Conservation (phyloP, 495 filamentous ascomycete genomes). For the Ramalina intermedia region DNA sequence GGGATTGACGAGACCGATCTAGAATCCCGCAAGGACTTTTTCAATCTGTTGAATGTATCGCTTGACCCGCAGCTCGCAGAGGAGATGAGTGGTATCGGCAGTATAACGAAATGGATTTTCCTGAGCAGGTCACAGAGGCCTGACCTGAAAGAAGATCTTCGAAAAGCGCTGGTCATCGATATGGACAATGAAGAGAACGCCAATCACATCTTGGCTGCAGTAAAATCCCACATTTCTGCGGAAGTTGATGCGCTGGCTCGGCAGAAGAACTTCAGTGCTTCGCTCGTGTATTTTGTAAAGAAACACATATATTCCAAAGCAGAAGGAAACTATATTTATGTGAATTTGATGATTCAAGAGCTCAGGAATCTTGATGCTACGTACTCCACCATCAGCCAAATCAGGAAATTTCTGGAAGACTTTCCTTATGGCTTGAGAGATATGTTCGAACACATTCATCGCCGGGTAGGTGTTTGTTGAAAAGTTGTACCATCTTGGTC, state of each 20-base stretch:
- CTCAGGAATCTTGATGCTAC: slow-evolving; percentile 8
- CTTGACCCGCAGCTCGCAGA: background rate
- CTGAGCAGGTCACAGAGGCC: slow-evolving; percentile 9
- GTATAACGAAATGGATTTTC: slow-evolving; percentile 7
- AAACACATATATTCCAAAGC: slow-evolving; percentile 4
- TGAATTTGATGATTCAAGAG: slow-evolving; percentile 6
- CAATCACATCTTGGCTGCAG: slow-evolving; percentile 2
- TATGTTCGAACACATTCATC: slow-evolving; percentile 8
- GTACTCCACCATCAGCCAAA: slow-evolving; percentile 1
- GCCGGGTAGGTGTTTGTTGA: background rate
- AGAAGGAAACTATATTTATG: slow-evolving; percentile 11
- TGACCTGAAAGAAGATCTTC: slow-evolving; percentile 4
- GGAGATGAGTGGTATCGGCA: background rate
- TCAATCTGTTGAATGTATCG: slow-evolving; percentile 1
- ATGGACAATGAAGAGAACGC: slow-evolving; percentile 11
- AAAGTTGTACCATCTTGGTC: background rate
- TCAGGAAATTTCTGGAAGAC: slow-evolving; percentile 9
- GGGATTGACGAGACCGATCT: slow-evolving; percentile 6
- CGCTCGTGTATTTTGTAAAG: slow-evolving; percentile 7
- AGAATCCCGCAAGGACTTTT: slow-evolving; percentile 4
- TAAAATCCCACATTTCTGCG: slow-evolving; percentile 7
- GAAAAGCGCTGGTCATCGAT: slow-evolving; percentile 6
- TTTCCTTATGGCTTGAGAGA: slow-evolving; percentile 9
- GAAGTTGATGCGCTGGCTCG: slow-evolving; percentile 5
- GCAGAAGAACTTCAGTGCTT: slow-evolving; percentile 1